Percentiles rank a stretch among this genome's conserved stretches.
phyloP scores from a whole-genome alignment of 805 yeast genomes.

The Yarrowia porcina region DNA sequence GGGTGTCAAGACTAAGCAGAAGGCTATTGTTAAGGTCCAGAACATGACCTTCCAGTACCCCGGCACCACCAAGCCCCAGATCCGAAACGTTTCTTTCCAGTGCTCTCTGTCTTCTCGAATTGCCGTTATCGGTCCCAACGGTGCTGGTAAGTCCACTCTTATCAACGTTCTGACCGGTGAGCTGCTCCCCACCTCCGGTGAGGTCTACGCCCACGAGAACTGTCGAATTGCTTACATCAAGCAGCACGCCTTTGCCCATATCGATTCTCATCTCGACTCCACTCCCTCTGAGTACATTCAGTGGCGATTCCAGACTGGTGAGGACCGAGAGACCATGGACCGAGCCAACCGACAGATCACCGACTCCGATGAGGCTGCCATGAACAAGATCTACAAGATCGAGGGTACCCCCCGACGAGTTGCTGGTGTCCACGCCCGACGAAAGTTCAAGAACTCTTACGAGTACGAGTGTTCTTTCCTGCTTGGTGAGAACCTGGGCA shows the following conservation, averaged over 20 bases:
- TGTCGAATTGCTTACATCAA: conserved; percentile 99
- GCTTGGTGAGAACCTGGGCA: conserved; percentile 98
- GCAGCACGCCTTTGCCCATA: conserved; percentile 99
- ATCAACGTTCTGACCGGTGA: conserved; percentile 99
- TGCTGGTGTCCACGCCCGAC: conserved; percentile 88
- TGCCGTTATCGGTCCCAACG: conserved; percentile 99
- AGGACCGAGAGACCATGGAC: conserved; percentile 99
- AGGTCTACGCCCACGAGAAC: conserved; percentile 99
- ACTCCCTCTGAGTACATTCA: conserved; percentile 99
- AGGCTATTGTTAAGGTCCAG: conserved; percentile 97
- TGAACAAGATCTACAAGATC: conserved; percentile 99
- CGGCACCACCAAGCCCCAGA: conserved; percentile 97
- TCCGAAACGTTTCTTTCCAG: conserved; percentile 90
- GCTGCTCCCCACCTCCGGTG: conserved; percentile 96
- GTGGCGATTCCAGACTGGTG: conserved; percentile 99
- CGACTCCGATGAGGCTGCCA: conserved; percentile 94
- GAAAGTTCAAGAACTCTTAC: conserved; percentile 99
- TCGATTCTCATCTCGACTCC: conserved; percentile 97
- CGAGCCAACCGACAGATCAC: conserved; percentile 98
- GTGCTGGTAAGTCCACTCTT: conserved; percentile 99
- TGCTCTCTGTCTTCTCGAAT: conserved; percentile 98
- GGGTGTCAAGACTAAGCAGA: conserved; percentile 99
- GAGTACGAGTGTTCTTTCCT: conserved; percentile 98
- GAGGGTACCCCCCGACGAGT: conserved; percentile 99
- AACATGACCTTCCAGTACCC: conserved; percentile 99